Conservation (phyloP, 441 rosid genomes). For the Brassica hybrid region DNA sequence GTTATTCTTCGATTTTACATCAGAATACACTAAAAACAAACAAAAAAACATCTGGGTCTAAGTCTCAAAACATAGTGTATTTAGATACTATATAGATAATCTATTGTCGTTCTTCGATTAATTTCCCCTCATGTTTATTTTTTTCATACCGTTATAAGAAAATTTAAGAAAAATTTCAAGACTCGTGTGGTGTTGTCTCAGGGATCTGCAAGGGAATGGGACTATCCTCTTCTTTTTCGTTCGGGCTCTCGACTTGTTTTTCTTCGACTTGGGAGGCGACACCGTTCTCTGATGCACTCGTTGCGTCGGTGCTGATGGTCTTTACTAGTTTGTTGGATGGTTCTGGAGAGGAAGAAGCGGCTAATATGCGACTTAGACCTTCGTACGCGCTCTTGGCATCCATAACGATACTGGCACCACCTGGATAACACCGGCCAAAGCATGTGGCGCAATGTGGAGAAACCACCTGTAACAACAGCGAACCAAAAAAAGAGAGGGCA, state of each 20-base stretch:
- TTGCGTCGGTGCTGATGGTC: conserved; percentile 7
- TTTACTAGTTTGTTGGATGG: conserved; percentile 50
- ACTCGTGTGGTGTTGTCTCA: conserved; percentile 32
- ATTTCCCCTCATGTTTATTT: background rate
- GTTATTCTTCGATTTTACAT: background rate
- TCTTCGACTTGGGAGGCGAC: conserved; percentile 49
- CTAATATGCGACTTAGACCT: conserved; percentile 61
- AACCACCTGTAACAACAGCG: conserved; percentile 58
- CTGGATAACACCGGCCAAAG: conserved; percentile 85
- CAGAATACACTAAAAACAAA: background rate
- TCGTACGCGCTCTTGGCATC: conserved; percentile 71
- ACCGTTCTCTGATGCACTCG: conserved; percentile 55
- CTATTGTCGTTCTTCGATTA: background rate
- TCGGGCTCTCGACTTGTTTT: conserved; percentile 33
- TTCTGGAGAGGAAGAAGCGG: conserved; percentile 58
- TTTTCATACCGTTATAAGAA: conserved; percentile 47
- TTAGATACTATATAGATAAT: background rate
- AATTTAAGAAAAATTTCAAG: conserved; percentile 13
- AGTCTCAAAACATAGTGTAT: conserved; percentile 6
- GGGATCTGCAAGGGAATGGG: conserved; percentile 13
- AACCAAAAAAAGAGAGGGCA: conserved; percentile 14
- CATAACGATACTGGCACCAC: conserved; percentile 71
- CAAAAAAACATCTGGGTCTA: background rate
- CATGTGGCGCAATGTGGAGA: conserved; percentile 58
- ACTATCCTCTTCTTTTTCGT: conserved; percentile 38